Evolutionary conservation across 768 basidiomycete genomes (phyloP).

Genomic region (Lactifluus pinguis): DNA sequence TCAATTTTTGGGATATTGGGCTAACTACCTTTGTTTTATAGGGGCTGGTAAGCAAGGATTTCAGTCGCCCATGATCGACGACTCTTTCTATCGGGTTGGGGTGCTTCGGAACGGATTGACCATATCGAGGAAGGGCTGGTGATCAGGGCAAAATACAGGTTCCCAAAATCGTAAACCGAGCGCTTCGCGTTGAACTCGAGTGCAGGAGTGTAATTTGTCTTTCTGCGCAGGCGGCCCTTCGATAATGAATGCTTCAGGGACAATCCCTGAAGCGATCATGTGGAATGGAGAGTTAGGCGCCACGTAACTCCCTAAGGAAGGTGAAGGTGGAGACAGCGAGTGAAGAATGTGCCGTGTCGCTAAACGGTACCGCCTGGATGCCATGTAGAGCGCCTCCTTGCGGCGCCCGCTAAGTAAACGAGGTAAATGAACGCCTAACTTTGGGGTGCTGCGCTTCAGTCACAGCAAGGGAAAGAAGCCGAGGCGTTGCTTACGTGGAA

Average conservation of each 20-base stretch:
- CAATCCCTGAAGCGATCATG: conserved; percentile 28
- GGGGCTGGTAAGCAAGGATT: conserved; percentile 65
- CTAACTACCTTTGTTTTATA: conserved; percentile 22
- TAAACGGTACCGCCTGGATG: background rate
- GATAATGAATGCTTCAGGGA: conserved; percentile 60
- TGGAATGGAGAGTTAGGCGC: background rate
- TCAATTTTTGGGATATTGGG: background rate
- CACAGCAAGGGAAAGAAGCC: background rate
- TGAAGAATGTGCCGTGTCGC: background rate
- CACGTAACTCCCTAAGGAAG: too few relatives aligned
- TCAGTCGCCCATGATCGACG: conserved; percentile 46
- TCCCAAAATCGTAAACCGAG: conserved; percentile 51
- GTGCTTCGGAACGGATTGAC: too few relatives aligned
- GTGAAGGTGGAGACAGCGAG: too few relatives aligned
- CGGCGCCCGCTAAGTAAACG: background rate
- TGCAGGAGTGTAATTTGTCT: background rate
- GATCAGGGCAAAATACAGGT: conserved; percentile 29
- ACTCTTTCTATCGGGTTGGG: too few relatives aligned
- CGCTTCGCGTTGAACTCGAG: background rate
- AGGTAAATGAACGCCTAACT: background rate
- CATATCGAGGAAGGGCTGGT: conserved; percentile 36
- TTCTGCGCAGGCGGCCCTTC: conserved; percentile 47
- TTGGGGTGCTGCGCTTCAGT: background rate
- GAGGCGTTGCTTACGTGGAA: background rate
- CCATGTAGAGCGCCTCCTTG: background rate